These are phyloP conservation scores for Rhododendron mucronatum DNA, from an alignment of 148 eudicot species.

Conservation along the genomic window DNA sequence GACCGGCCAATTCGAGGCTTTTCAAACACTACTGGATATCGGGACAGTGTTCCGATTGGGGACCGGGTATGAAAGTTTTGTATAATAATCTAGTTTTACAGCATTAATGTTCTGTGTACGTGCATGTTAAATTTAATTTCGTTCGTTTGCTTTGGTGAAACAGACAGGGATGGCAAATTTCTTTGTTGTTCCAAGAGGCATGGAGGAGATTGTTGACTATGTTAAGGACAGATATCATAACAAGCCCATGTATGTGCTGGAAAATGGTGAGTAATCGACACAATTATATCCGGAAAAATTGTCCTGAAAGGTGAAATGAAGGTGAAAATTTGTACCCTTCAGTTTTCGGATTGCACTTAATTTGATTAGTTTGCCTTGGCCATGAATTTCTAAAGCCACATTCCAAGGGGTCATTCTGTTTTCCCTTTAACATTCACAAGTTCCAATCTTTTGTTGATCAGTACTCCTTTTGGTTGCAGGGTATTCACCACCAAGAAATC, in stretches of 20 bases:
- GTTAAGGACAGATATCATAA: constrained; percentile 43
- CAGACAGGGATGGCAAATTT: constrained; percentile 47
- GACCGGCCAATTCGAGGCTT: constrained; percentile 57
- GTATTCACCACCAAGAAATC: constrained; percentile 25
- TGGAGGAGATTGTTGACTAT: constrained; percentile 49
- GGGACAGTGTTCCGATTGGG: constrained; percentile 59
- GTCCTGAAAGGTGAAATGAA: neutral
- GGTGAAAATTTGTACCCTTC: neutral
- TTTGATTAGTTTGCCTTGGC: neutral
- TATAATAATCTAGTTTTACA: neutral
- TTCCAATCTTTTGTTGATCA: neutral
- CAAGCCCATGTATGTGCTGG: constrained; percentile 53
- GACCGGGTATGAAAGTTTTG: constrained; percentile 34
- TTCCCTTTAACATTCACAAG: neutral
- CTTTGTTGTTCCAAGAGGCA: constrained; percentile 63
- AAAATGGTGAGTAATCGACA: constrained; percentile 45
- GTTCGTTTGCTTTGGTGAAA: neutral
- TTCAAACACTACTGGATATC: constrained; percentile 20
- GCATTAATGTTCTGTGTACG: neutral
- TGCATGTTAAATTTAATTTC: neutral
- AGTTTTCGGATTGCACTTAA: neutral
- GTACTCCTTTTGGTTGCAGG: constrained; percentile 27
- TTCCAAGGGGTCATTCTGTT: neutral
- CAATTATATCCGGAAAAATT: neutral
- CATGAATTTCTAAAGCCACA: neutral